phyloP scores from a whole-genome alignment of 257 asterid species.

The Penstemon barbatus region DNA sequence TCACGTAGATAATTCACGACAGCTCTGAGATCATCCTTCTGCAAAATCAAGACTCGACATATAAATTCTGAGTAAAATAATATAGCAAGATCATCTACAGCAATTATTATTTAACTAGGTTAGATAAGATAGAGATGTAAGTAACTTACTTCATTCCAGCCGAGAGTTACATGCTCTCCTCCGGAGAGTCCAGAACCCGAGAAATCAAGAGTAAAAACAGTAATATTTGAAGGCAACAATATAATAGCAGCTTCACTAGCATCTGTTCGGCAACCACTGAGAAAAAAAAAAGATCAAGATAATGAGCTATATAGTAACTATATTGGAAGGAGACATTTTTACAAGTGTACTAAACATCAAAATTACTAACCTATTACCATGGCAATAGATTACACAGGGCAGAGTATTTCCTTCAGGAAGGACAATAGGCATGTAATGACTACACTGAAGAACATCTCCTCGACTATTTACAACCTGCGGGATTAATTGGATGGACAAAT shows the following conservation, averaged over 20 bases:
- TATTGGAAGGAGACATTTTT: background rate
- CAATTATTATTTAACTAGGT: conserved; percentile 6
- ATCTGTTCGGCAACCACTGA: conserved; percentile 95
- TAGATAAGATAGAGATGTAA: conserved; percentile 1
- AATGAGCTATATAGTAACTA: conserved; percentile 22
- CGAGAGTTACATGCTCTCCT: conserved; percentile 89
- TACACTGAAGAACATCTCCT: conserved; percentile 79
- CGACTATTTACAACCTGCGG: conserved; percentile 78
- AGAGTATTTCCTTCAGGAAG: conserved; percentile 65
- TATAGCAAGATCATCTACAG: background rate
- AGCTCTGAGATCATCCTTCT: conserved; percentile 90
- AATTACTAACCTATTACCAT: conserved; percentile 83
- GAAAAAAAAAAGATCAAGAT: conserved; percentile 23
- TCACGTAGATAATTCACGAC: conserved; percentile 74
- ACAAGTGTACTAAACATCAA: conserved; percentile 18
- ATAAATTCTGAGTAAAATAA: conserved; percentile 2
- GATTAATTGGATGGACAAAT: conserved; percentile 1
- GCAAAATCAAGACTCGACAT: conserved; percentile 33
- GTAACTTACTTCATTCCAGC: conserved; percentile 89
- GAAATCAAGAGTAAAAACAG: conserved; percentile 88
- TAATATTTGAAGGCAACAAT: conserved; percentile 79
- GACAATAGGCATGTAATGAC: conserved; percentile 82
- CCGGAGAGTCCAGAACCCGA: conserved; percentile 98
- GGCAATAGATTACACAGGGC: conserved; percentile 94
- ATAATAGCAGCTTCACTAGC: conserved; percentile 98